Evolutionary conservation across 2,329 filamentous ascomycete genomes (phyloP), one percentile per base, ranked within the genome.

Genomic region (Hirsutella minnesotensis): DNA sequence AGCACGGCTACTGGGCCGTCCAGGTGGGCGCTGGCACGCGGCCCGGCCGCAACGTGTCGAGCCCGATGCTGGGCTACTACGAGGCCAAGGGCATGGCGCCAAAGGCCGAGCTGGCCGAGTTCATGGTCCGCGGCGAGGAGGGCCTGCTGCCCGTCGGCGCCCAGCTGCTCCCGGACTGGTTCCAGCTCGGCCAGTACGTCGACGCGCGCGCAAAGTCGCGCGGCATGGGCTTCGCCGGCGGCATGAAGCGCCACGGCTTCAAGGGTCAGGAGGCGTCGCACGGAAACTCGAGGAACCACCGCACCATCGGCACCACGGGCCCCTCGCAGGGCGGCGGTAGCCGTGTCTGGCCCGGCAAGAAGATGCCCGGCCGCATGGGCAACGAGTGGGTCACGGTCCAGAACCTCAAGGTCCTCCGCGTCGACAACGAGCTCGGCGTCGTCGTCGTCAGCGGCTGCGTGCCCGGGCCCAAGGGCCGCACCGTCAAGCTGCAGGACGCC

Each of bases 331-430:
- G 92, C 50, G 81, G 84, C 59, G 92, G 92, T 67, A 94, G 86
- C 49, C 79, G 92, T 65, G 90, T 98, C 20, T 70, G 88, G 58
- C 92, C 92, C 0, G 92, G 92, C 47, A 98, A 98, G 78, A 92
- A 88, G 68, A 98, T 98, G 92, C 79, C 92, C 3, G 92, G 92
- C 43, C 79, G 86, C 46, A 96, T 98, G 92, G 92, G 92, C 49
- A 85, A 83, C 51, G 77, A 94, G 63, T 79, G 78, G 52, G 84
- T 88, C 44, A 98, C 92, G 39, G 75, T 92, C 45, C 89, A 95
- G 73, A 95, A 94, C 65, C 68, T 96, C 53, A 85, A 83, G 65
- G 80, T 98, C 42, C 67, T 98, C 60, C 82, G 87, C 70, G 82
- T 95, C 29, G 88, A 96, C 65, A 75, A 81, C 53, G 82, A 85